Conservation (phyloP, 116 monocot genomes). For the Iris pallida region DNA sequence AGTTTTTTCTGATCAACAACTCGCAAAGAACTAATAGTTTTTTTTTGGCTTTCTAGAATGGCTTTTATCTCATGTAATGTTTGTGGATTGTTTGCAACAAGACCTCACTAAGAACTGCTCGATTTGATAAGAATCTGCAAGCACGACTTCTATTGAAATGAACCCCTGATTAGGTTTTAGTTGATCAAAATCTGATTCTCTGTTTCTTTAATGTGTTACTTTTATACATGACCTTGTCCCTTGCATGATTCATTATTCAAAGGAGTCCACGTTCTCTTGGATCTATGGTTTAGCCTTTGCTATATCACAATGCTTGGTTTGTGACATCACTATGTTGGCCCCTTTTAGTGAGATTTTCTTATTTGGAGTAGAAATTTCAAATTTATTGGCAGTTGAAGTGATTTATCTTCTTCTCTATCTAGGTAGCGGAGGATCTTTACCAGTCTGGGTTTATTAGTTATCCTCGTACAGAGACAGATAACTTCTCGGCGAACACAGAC, state of each 20-base stretch:
- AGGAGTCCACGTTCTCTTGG: not conserved
- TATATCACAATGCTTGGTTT: not conserved
- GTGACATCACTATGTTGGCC: not conserved
- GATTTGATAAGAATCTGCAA: too few relatives aligned
- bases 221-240: not conserved
- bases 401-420: conserved; percentile 3
- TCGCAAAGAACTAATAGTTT: too few relatives aligned
- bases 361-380: not conserved
- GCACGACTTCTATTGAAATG: too few relatives aligned
- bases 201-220: not conserved
- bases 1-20: too few relatives aligned
- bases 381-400: not conserved
- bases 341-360: not conserved
- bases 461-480: conserved; percentile 96
- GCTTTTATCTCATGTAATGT: too few relatives aligned
- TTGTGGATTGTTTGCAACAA: too few relatives aligned
- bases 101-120: too few relatives aligned
- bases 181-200: not conserved
- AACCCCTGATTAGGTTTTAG: too few relatives aligned
- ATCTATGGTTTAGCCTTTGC: not conserved
- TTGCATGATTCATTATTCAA: not conserved
- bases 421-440: conserved; percentile 96
- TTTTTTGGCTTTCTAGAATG: too few relatives aligned
- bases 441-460: conserved; percentile 98
- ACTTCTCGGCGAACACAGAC: conserved; percentile 78